Percentiles rank a stretch among this genome's conserved stretches.
These are phyloP conservation scores for Magnaporthiopsis incrustans DNA, from an alignment of 2,329 filamentous ascomycete genomes.

Conservation along the genomic window DNA sequence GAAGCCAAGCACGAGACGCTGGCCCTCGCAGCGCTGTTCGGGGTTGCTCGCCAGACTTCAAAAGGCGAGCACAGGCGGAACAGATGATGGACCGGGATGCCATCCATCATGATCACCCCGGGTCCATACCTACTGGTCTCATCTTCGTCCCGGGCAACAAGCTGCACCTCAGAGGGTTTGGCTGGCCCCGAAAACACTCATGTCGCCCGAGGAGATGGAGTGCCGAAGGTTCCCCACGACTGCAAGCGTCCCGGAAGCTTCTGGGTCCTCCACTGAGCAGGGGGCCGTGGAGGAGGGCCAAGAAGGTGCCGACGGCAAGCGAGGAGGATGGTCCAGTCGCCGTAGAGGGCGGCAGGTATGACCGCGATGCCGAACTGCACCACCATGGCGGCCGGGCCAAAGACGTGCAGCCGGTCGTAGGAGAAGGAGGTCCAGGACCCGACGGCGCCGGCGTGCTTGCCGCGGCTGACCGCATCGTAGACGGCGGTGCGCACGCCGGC, in stretches of 20 bases:
- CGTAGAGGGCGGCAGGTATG: slow-evolving; percentile 22
- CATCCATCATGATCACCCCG: too few species aligned
- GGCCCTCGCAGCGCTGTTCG: too few species aligned
- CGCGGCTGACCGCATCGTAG: slow-evolving; percentile 13
- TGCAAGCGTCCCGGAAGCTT: slow-evolving; percentile 30
- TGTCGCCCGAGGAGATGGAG: too few species aligned
- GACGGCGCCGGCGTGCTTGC: too few species aligned
- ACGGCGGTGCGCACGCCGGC: slow-evolving; percentile 15
- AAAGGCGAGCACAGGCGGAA: too few species aligned
- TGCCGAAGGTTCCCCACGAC: slow-evolving; percentile 22
- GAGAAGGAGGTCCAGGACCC: neutral
- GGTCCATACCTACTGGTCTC: too few species aligned
- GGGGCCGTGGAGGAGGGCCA: slow-evolving; percentile 25
- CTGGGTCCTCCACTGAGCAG: slow-evolving; percentile 34
- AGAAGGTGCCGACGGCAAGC: slow-evolving; percentile 26
- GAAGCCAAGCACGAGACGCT: too few species aligned
- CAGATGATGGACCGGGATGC: too few species aligned
- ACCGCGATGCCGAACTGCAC: slow-evolving; percentile 27
- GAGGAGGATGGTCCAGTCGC: slow-evolving; percentile 32
- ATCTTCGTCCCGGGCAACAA: too few species aligned
- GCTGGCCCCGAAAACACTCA: too few species aligned
- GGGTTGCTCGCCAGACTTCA: too few species aligned
- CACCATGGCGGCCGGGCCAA: slow-evolving; percentile 17
- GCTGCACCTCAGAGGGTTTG: too few species aligned
- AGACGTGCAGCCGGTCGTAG: slow-evolving; percentile 11